These are phyloP conservation scores for Kwoniella mangroviensis DNA, from an alignment of 768 basidiomycete genomes.

Conservation along the genomic window DNA sequence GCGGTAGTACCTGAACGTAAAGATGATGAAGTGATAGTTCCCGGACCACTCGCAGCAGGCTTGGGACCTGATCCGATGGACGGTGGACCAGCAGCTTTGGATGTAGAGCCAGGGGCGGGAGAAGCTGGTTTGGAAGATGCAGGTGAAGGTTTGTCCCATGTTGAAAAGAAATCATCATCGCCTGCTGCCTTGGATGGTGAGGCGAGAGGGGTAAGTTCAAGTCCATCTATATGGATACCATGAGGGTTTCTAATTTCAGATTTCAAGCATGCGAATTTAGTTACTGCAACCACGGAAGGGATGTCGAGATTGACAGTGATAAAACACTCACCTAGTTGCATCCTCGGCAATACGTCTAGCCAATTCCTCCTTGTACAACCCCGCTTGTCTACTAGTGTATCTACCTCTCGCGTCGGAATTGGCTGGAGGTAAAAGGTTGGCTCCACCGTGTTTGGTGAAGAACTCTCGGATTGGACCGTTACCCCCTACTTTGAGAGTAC, in stretches of 20 bases:
- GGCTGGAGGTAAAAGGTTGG: conserved; percentile 64
- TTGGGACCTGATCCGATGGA: conserved; percentile 38
- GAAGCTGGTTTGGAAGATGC: conserved; percentile 62
- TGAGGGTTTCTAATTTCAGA: conserved; percentile 68
- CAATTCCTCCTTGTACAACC: conserved; percentile 90
- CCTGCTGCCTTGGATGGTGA: conserved; percentile 51
- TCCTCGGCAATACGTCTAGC: conserved; percentile 80
- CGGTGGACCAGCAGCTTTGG: conserved; percentile 59
- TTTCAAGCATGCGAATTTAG: background rate
- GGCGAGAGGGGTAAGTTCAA: conserved; percentile 59
- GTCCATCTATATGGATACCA: conserved; percentile 81
- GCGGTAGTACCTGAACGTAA: conserved; percentile 54
- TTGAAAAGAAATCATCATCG: conserved; percentile 89
- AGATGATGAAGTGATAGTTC: conserved; percentile 60
- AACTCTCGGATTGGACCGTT: conserved; percentile 86
- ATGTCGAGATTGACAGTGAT: background rate
- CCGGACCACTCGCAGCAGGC: conserved; percentile 51
- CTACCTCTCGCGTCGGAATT: conserved; percentile 84
- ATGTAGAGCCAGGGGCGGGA: conserved; percentile 60
- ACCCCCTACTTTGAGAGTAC: conserved; percentile 95
- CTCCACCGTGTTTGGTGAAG: conserved; percentile 83
- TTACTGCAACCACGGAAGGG: background rate
- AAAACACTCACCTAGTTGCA: conserved; percentile 63
- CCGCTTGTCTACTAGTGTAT: conserved; percentile 81
- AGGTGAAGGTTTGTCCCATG: conserved; percentile 84